These are phyloP conservation scores for Cajanus cajan DNA, from an alignment of 306 rosid species.

Conservation along the genomic window DNA sequence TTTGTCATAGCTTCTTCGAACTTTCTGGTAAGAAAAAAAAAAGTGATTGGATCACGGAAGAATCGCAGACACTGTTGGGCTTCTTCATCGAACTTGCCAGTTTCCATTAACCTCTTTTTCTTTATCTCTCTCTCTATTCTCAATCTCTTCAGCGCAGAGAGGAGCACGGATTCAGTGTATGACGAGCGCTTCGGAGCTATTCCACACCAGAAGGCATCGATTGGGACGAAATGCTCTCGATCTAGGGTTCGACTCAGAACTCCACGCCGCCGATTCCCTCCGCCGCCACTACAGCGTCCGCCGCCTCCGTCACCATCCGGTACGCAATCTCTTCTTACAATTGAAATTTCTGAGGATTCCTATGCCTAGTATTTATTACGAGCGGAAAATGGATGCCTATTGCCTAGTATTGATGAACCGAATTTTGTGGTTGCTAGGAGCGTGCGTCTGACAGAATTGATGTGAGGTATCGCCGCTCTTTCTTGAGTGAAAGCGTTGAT, in stretches of 20 bases:
- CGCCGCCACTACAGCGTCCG: constrained; percentile 49
- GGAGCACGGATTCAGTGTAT: constrained; percentile 39
- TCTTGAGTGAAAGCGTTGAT: constrained; percentile 37
- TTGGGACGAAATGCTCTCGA: constrained; percentile 51
- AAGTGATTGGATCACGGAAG: not conserved
- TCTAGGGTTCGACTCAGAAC: constrained; percentile 39
- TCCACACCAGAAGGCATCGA: constrained; percentile 69
- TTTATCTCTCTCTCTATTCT: not conserved
- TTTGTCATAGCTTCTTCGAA: not conserved
- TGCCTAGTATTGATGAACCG: not conserved
- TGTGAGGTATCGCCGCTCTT: constrained; percentile 32
- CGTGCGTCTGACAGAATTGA: constrained; percentile 45
- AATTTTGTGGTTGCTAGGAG: constrained; percentile 42
- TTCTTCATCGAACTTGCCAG: constrained; percentile 8
- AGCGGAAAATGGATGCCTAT: not conserved
- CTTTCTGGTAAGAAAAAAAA: not conserved
- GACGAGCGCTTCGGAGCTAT: constrained; percentile 97
- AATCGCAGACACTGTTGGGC: not conserved
- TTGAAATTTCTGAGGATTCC: not conserved
- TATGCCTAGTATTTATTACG: not conserved
- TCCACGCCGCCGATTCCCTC: constrained; percentile 42
- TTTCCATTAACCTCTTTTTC: not conserved
- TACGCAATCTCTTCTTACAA: not conserved
- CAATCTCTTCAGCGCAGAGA: not conserved
- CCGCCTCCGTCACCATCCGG: constrained; percentile 46